Conservation (phyloP, 768 basidiomycete species). For the Tulasnella sp. region DNA sequence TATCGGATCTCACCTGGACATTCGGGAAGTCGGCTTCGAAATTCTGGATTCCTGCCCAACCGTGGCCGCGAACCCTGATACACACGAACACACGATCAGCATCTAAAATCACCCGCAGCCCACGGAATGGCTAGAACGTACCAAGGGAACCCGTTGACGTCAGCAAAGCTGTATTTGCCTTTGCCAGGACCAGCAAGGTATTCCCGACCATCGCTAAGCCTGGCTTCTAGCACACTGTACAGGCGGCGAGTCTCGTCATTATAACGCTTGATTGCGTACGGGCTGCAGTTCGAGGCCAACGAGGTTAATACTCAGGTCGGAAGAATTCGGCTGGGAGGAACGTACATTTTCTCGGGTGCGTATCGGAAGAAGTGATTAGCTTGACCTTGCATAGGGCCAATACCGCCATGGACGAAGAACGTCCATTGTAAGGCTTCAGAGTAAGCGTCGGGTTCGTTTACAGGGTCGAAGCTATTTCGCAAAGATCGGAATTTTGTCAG, state of each 20-base stretch:
- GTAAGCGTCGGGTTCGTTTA: constrained; percentile 43
- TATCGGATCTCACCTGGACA: constrained; percentile 39
- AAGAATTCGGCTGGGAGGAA: constrained; percentile 27
- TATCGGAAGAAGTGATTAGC: constrained; percentile 63
- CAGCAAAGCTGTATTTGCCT: constrained; percentile 63
- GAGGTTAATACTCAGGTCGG: neutral
- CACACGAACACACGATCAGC: neutral
- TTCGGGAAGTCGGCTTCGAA: constrained; percentile 54
- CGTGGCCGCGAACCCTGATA: constrained; percentile 47
- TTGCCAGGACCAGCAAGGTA: constrained; percentile 69
- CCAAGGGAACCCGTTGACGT: constrained; percentile 63
- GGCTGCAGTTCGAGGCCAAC: constrained; percentile 17
- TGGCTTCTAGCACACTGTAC: constrained; percentile 71
- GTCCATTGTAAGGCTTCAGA: constrained; percentile 79
- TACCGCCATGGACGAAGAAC: constrained; percentile 74
- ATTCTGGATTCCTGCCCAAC: constrained; percentile 45
- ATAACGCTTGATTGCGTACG: constrained; percentile 48
- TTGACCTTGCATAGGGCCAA: constrained; percentile 33
- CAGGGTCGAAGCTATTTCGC: constrained; percentile 43
- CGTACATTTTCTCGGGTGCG: constrained; percentile 58
- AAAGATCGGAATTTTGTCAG: neutral
- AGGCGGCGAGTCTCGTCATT: constrained; percentile 73
- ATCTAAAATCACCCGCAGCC: neutral
- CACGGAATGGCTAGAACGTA: constrained; percentile 26
- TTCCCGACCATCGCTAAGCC: constrained; percentile 56